Conservation (phyloP, 768 basidiomycete genomes). For the Cystobasidium ongulense region DNA sequence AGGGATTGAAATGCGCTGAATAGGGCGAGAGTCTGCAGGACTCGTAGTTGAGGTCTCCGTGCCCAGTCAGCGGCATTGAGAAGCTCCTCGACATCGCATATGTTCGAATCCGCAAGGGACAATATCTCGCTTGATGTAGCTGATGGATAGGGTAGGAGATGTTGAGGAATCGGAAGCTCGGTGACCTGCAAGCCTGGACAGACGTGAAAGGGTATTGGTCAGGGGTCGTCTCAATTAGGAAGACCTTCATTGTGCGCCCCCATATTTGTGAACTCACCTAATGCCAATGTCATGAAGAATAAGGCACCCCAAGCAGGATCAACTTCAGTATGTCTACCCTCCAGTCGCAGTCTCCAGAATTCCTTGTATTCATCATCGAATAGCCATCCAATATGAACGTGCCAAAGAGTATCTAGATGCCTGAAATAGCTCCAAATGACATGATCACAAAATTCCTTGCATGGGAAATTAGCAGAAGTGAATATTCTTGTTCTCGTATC, state of each 20-base stretch:
- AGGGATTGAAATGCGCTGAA: conserved; percentile 3
- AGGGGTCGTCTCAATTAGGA: neutral
- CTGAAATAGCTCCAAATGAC: conserved; percentile 1
- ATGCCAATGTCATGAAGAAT: neutral
- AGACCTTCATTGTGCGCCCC: neutral
- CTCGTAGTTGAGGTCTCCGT: conserved; percentile 10
- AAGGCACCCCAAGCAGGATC: conserved; percentile 22
- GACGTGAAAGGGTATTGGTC: too few relatives aligned
- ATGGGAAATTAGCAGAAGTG: neutral
- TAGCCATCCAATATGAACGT: conserved; percentile 11
- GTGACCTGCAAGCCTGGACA: conserved; percentile 6
- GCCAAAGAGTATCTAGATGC: neutral
- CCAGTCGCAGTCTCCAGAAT: neutral
- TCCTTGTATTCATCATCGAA: conserved; percentile 14
- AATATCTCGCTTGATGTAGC: neutral
- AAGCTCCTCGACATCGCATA: conserved; percentile 10
- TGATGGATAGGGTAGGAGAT: neutral
- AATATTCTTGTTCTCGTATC: neutral
- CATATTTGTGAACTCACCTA: too few relatives aligned
- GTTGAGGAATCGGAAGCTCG: neutral
- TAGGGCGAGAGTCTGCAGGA: neutral
- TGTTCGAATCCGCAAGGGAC: neutral
- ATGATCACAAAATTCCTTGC: neutral
- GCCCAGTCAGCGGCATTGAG: conserved; percentile 3
- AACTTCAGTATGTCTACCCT: neutral